A percentile compares a stretch with the other conserved stretches of the same genome.
phyloP scores from a whole-genome alignment of 106 monocot species.

The Gastrodia elata region DNA sequence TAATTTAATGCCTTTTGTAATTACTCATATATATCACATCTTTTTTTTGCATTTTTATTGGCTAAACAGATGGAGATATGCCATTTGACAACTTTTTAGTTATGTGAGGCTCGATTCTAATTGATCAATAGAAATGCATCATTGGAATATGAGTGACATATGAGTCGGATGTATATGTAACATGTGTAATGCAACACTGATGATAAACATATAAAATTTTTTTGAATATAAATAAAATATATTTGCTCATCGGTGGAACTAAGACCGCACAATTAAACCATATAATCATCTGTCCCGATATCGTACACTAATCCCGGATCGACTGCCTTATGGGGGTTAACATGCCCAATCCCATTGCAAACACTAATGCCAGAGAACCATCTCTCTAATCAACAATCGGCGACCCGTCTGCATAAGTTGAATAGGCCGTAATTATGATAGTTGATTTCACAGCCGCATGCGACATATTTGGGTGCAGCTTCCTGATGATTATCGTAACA shows the following conservation, averaged over 20 bases:
- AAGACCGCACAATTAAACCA: constrained; percentile 11
- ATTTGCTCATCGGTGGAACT: neutral
- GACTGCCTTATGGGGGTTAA: constrained; percentile 14
- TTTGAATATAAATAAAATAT: too few species aligned
- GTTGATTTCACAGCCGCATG: constrained; percentile 17
- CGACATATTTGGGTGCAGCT: constrained; percentile 16
- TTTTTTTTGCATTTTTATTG: too few species aligned
- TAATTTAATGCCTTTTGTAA: too few species aligned
- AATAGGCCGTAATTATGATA: neutral
- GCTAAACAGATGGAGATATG: too few species aligned
- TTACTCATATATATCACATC: too few species aligned
- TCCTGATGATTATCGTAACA: constrained; percentile 11
- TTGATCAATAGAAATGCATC: too few species aligned
- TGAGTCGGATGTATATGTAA: too few species aligned
- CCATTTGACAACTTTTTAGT: too few species aligned
- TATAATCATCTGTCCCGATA: constrained; percentile 11
- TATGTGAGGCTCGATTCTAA: too few species aligned
- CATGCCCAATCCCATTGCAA: constrained; percentile 11
- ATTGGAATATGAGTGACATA: too few species aligned
- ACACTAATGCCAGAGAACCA: neutral
- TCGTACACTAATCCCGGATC: constrained; percentile 36
- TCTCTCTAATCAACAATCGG: constrained; percentile 8
- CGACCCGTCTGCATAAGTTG: neutral
- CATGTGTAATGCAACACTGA: too few species aligned
- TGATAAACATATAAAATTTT: neutral